Evolutionary conservation across 139 green algal genomes (phyloP), one percentile per base, ranked within the genome.

Genomic region (Raphidocelis subcapitata): DNA sequence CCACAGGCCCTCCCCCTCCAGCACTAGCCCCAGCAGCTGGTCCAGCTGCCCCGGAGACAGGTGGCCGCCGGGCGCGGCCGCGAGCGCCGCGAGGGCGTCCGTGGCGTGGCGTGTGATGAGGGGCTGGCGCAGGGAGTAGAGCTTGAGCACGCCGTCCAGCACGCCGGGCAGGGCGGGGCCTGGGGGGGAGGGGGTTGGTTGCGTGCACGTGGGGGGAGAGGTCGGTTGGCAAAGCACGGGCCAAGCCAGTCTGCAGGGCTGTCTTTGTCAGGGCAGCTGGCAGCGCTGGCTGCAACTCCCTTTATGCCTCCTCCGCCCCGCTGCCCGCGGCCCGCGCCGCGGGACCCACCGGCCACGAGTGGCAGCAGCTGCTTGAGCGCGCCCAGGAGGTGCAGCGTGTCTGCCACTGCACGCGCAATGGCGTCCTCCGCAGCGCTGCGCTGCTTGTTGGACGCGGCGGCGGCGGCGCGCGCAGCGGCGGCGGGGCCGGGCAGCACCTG

Each of bases 331-430:
- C 41, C 12, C 41, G 41, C 41, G 41, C 41, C n/a, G n/a, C 51
- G 24, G 33, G 5, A 3, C 65, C 10, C 5, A 57, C 49, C 66
- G 55, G 77, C 74, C 67, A 96, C 29, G 23, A 94, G 79, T 0
- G 85, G 78, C 26, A 93, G 62, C 8, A 68, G 63, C 32, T 66
- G 49, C 79, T 89, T 90, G 16, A 97, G 81, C 10, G 73, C 69
- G n/a, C 82, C 87, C 61, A 97, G 65, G 54, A 95, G 68, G 77
- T 95, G 89, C 69, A 97, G 87, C 32, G 91, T 77, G 23, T 93
- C 85, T 4, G 83, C 64, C 26, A 95, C 89, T 10, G 91, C 85
- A n/a, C 70, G 23, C 0, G 81, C 67, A 62, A 96, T 93, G 12
- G 79, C 84, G 24, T 80, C 86, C 81, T 97, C 92, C 1, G 89